phyloP scores from a whole-genome alignment of 2,329 filamentous ascomycete species.

The Aureobasidium melanogenum region DNA sequence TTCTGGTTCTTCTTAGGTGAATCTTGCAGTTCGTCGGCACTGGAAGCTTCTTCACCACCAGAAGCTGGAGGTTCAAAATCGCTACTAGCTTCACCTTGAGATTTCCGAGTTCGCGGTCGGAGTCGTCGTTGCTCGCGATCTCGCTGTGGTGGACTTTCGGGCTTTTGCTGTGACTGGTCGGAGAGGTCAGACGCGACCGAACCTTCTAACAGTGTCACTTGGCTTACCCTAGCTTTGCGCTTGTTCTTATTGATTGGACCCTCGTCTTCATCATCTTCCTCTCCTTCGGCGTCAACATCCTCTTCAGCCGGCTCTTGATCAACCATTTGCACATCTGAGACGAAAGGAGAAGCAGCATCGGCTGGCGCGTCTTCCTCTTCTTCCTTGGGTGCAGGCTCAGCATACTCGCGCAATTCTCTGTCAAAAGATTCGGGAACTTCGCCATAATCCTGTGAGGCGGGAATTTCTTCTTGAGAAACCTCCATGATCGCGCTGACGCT shows the following conservation, averaged over 20 bases:
- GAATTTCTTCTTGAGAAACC: slow-evolving; percentile 39
- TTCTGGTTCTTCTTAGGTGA: slow-evolving; percentile 23
- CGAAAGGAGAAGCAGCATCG: slow-evolving; percentile 2
- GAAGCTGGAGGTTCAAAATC: slow-evolving; percentile 54
- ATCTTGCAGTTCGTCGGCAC: slow-evolving; percentile 11
- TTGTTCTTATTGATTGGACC: slow-evolving; percentile 29
- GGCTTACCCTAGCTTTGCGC: slow-evolving; percentile 16
- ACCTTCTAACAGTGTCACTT: slow-evolving; percentile 14
- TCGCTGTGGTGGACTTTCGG: slow-evolving; percentile 27
- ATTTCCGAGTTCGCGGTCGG: slow-evolving; percentile 32
- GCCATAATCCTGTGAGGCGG: slow-evolving; percentile 26
- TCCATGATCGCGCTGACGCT: slow-evolving; percentile 41
- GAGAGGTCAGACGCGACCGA: slow-evolving; percentile 21
- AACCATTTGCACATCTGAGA: slow-evolving; percentile 1
- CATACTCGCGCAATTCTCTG: background rate
- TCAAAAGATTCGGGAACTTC: slow-evolving; percentile 14
- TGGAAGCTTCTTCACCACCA: slow-evolving; percentile 32
- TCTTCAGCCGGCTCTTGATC: slow-evolving; percentile 22
- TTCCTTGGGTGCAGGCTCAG: background rate
- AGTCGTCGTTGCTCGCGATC: slow-evolving; percentile 30
- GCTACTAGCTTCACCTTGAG: slow-evolving; percentile 46
- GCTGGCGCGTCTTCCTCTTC: background rate
- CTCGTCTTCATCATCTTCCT: slow-evolving; percentile 33
- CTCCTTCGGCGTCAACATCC: slow-evolving; percentile 19
- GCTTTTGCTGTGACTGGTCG: slow-evolving; percentile 7